These are phyloP conservation scores for Diplodia intermedia DNA, from an alignment of 2,329 filamentous ascomycete species.

Conservation along the genomic window DNA sequence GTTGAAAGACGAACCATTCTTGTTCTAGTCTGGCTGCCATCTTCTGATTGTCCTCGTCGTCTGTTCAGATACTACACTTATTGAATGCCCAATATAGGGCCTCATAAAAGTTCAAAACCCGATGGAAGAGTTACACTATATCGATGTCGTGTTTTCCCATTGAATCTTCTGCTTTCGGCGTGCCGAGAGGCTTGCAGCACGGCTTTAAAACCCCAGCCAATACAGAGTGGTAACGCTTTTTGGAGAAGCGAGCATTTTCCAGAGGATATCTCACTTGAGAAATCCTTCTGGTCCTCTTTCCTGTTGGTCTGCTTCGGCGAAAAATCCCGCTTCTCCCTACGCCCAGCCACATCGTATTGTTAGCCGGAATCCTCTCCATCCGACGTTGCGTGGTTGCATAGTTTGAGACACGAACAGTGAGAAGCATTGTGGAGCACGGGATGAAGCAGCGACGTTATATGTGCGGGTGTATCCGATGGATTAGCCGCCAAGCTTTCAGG, in stretches of 20 bases:
- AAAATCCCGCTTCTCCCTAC: background rate
- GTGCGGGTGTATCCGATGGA: background rate
- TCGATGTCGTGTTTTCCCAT: no score
- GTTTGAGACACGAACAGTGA: conserved; percentile 8
- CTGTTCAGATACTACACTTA: no score
- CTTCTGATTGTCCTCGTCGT: no score
- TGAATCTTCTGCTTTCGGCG: no score
- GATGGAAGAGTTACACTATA: no score
- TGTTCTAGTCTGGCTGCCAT: conserved; percentile 7
- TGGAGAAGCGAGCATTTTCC: no score
- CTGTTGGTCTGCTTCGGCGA: background rate
- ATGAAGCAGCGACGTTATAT: background rate
- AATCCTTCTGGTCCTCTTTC: background rate
- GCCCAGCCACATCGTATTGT: background rate
- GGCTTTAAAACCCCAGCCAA: no score
- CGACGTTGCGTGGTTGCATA: conserved; percentile 18
- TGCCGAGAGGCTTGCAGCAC: no score
- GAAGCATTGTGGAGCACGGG: conserved; percentile 26
- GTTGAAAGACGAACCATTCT: background rate
- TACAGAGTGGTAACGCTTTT: no score
- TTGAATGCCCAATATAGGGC: no score
- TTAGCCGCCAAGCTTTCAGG: conserved; percentile 20
- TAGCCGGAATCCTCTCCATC: conserved; percentile 7
- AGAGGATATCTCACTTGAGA: no score
- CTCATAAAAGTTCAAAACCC: no score